Percentiles rank a stretch among this genome's conserved stretches.
phyloP scores from a whole-genome alignment of 148 eudicot species.

The Polygonum aviculare region DNA sequence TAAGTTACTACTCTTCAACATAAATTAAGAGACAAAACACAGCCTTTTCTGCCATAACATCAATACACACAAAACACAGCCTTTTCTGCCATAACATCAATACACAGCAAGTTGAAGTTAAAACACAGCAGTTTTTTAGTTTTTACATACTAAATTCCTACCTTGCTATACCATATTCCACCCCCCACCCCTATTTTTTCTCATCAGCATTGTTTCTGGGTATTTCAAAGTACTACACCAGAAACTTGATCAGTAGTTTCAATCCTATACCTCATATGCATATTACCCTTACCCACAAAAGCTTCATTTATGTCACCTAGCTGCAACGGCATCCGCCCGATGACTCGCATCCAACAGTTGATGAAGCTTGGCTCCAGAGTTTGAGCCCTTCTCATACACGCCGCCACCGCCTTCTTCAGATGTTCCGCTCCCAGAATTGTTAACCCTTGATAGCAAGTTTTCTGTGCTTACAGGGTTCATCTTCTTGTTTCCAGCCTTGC shows the following conservation, averaged over 20 bases:
- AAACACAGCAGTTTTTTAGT: not conserved
- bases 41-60: not conserved
- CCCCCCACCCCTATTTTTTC: not conserved
- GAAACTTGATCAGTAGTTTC: constrained; percentile 5
- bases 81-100: not conserved
- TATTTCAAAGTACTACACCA: constrained; percentile 7
- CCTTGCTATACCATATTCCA: not conserved
- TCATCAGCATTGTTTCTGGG: constrained; percentile 5
- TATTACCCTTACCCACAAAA: not conserved
- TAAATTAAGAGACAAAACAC: not conserved
- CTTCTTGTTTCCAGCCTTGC: constrained; percentile 22
- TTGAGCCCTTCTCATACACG: constrained; percentile 34
- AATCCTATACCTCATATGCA: constrained; percentile 8
- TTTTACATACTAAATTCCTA: not conserved
- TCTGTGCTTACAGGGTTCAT: constrained; percentile 50
- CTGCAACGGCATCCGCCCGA: constrained; percentile 75
- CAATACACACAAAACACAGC: not conserved
- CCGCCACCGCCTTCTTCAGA: constrained; percentile 33
- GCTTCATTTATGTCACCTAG: constrained; percentile 34
- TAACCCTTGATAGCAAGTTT: constrained; percentile 69
- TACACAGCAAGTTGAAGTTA: not conserved
- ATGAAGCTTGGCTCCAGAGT: constrained; percentile 67
- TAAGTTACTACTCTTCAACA: not conserved
- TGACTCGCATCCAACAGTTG: constrained; percentile 61
- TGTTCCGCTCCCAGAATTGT: constrained; percentile 44